Percentiles rank a stretch among this genome's conserved stretches.
Conservation (phyloP, 1,284 basidiomycete genomes). For the Fomitopsis schrenkii region DNA sequence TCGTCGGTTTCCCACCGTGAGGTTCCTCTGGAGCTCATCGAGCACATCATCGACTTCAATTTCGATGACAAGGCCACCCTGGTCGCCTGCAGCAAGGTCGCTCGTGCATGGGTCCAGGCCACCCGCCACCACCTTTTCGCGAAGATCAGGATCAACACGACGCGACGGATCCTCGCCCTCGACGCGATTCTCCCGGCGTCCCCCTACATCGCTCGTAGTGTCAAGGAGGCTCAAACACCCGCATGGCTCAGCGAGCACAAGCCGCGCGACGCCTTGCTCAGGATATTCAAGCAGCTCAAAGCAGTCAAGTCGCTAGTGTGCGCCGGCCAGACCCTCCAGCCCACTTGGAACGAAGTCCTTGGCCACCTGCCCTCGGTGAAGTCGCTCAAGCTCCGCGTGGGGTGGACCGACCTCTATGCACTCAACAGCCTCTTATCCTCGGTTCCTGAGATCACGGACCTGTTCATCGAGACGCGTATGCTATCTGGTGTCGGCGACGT, state of each 20-base stretch:
- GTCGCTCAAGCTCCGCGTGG: neutral
- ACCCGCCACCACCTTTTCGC: conserved; percentile 2
- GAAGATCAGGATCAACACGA: neutral
- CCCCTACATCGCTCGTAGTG: neutral
- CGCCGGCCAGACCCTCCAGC: neutral
- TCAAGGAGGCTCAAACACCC: neutral
- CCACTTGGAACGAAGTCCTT: neutral
- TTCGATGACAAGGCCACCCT: neutral
- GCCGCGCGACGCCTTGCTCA: neutral
- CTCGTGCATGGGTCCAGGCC: neutral
- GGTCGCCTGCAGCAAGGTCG: neutral
- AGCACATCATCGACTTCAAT: conserved; percentile 5
- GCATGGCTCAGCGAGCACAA: neutral
- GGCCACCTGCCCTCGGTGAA: neutral
- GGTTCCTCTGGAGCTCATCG: neutral
- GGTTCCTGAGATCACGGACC: neutral
- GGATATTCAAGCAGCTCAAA: neutral
- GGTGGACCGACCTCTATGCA: neutral
- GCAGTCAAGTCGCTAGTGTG: neutral
- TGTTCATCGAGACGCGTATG: neutral
- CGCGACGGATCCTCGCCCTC: neutral
- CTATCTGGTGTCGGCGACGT: neutral
- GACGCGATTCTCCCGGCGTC: neutral
- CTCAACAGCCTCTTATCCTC: neutral
- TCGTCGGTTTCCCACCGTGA: neutral